Conservation (phyloP, 305 asterid species). For the Andrographis paniculata region DNA sequence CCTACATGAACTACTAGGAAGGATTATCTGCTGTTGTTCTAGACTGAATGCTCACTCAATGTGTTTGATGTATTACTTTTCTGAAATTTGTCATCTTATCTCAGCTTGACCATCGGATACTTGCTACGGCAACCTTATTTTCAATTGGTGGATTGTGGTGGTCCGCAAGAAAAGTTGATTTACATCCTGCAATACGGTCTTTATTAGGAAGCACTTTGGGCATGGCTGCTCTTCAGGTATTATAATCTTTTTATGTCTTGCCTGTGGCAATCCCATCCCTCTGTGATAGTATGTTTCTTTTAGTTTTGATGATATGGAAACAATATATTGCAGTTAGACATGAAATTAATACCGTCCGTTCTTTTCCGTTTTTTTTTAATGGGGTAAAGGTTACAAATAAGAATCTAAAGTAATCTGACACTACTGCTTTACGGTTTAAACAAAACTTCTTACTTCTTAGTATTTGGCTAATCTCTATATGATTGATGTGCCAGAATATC, state of each 20-base stretch:
- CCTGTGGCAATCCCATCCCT: conserved; percentile 3
- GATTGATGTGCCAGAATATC: too few relatives aligned
- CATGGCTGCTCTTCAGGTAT: conserved; percentile 90
- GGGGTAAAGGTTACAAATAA: too few relatives aligned
- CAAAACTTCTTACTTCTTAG: too few relatives aligned
- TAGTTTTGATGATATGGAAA: neutral
- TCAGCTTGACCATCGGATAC: conserved; percentile 92
- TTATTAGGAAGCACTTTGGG: conserved; percentile 65
- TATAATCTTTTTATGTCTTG: neutral
- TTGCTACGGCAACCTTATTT: conserved; percentile 73
- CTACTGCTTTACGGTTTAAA: too few relatives aligned
- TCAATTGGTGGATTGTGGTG: conserved; percentile 75
- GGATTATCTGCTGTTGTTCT: neutral
- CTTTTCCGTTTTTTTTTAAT: too few relatives aligned
- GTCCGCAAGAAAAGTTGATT: conserved; percentile 58
- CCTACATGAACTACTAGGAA: neutral
- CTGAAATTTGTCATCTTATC: conserved; percentile 14
- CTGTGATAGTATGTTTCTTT: neutral
- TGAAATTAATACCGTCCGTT: too few relatives aligned
- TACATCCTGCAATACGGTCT: conserved; percentile 72
- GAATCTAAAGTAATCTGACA: too few relatives aligned
- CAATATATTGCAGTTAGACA: too few relatives aligned
- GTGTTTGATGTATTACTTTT: conserved; percentile 9
- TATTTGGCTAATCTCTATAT: too few relatives aligned
- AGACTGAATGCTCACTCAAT: conserved; percentile 1